Conservation (phyloP, 176 grass and related monocot species). For the Avena atlantica region DNA sequence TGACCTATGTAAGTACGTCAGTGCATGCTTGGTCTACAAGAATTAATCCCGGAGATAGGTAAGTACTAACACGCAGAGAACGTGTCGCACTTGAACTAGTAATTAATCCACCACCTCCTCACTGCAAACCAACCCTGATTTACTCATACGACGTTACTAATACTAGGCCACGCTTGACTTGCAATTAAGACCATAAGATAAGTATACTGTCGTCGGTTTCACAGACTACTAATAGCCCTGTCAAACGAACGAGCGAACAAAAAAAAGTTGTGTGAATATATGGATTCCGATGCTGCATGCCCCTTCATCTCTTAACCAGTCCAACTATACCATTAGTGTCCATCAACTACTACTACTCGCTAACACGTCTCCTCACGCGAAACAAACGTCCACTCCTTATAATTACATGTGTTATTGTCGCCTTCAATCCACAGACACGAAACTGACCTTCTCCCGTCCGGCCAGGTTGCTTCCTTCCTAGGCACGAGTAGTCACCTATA, state of each 20-base stretch:
- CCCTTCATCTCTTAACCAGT: neutral
- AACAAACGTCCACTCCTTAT: slow-evolving; percentile 39
- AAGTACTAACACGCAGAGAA: neutral
- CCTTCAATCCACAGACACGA: slow-evolving; percentile 53
- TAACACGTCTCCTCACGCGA: neutral
- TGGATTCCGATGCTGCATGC: neutral
- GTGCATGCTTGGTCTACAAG: slow-evolving; percentile 13
- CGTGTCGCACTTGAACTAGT: slow-evolving; percentile 23
- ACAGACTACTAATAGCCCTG: neutral
- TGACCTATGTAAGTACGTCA: neutral
- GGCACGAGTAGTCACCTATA: slow-evolving; percentile 36
- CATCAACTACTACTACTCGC: neutral
- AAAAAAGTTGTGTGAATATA: slow-evolving; percentile 6
- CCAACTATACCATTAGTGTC: neutral
- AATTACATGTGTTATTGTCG: slow-evolving; percentile 28
- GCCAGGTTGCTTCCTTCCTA: slow-evolving; percentile 20
- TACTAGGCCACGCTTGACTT: neutral
- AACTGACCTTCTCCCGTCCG: slow-evolving; percentile 50
- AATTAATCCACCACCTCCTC: neutral
- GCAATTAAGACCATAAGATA: neutral
- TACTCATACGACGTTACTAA: neutral
- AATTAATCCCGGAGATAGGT: neutral
- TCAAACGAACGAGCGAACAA: neutral
- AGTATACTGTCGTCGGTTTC: neutral
- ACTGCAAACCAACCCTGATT: neutral